Conservation (phyloP, 176 grass and related monocot genomes). For the Juncus inflexus region DNA sequence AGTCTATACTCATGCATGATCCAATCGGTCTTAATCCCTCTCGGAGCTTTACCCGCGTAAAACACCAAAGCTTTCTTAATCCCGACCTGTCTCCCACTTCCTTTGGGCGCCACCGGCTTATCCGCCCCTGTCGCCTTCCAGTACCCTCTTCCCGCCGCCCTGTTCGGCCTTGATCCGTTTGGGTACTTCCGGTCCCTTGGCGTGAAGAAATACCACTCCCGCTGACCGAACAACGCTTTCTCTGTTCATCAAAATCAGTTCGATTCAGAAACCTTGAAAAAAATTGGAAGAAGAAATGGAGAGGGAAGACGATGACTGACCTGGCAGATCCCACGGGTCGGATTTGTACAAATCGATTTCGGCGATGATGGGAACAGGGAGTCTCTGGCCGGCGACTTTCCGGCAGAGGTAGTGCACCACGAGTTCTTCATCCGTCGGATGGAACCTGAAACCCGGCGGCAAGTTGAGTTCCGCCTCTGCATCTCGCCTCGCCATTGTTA, state of each 20-base stretch:
- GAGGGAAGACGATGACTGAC: background rate
- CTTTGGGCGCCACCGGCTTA: constrained; percentile 33
- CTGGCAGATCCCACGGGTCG: constrained; percentile 41
- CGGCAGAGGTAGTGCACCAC: constrained; percentile 34
- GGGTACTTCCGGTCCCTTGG: constrained; percentile 47
- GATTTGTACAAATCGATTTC: constrained; percentile 47
- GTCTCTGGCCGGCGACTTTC: constrained; percentile 16
- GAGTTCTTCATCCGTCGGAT: constrained; percentile 43
- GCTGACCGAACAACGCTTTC: constrained; percentile 38
- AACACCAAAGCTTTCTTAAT: constrained; percentile 53
- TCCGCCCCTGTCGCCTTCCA: constrained; percentile 51
- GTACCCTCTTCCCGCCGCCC: constrained; percentile 33
- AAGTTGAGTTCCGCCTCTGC: constrained; percentile 25
- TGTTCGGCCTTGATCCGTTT: constrained; percentile 44
- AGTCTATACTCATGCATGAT: constrained; percentile 58
- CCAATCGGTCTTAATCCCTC: constrained; percentile 43
- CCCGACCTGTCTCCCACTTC: constrained; percentile 13
- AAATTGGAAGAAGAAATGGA: background rate
- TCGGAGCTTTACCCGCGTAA: constrained; percentile 44
- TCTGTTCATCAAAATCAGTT: constrained; percentile 18
- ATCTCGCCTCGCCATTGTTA: constrained; percentile 5
- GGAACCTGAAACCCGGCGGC: constrained; percentile 40
- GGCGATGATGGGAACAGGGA: constrained; percentile 30
- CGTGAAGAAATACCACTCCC: constrained; percentile 53
- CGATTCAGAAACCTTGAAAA: background rate